Percentiles rank a stretch among this genome's conserved stretches.
Conservation (phyloP, 192 early-diverging fungal species). For the Linnemannia zychae region DNA sequence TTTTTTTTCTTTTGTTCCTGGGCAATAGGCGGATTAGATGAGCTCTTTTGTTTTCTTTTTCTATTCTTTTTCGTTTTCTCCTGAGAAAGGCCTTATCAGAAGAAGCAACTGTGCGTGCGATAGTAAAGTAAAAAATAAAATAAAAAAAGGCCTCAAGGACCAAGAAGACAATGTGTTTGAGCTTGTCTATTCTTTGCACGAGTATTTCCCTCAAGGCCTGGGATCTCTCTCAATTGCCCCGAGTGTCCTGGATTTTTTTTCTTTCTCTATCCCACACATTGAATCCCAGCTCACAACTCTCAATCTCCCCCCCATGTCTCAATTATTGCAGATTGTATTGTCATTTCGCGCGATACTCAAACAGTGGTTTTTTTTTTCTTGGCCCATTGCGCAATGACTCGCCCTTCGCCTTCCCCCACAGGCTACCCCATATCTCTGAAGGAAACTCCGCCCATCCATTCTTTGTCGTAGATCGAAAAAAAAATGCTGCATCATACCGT, state of each 20-base stretch:
- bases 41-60: background rate
- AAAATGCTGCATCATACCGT: background rate
- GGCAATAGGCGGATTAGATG: background rate
- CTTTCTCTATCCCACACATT: no score
- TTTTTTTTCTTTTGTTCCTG: background rate
- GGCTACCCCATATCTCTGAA: background rate
- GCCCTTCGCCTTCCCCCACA: background rate
- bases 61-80: background rate
- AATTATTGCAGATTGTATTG: no score
- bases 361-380: background rate
- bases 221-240: background rate
- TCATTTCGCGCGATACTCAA: background rate
- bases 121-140: no score
- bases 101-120: background rate
- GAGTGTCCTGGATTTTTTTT: no score
- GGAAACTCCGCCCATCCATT: background rate
- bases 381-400: no score
- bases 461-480: background rate
- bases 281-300: no score
- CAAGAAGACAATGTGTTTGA: background rate
- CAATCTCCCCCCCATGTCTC: no score
- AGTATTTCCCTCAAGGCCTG: background rate
- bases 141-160: no score
- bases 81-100: background rate
- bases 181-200: conserved; percentile 5